Conservation (phyloP, 805 yeast species). For the Pachysolen tannophilus region DNA sequence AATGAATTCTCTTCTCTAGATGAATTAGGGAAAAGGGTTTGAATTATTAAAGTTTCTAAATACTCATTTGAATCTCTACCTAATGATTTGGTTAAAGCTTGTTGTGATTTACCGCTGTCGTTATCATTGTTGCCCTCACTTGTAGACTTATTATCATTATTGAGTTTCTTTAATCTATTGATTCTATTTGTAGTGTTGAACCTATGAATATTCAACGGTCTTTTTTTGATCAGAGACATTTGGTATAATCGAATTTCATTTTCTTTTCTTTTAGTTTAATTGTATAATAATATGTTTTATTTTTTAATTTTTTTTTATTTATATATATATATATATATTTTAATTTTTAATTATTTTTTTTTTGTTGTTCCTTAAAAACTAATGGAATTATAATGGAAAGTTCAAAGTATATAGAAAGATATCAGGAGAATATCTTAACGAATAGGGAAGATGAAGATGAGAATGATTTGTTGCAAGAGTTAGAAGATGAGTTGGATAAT, state of each 20-base stretch:
- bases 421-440: constrained; percentile 31
- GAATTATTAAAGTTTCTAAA: constrained; percentile 12
- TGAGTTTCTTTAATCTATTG: neutral
- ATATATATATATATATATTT: too few species aligned
- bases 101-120: too few species aligned
- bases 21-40: constrained; percentile 8
- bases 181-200: constrained; percentile 4
- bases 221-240: neutral
- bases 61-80: constrained; percentile 19
- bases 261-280: too few species aligned
- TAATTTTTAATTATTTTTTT: too few species aligned
- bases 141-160: neutral
- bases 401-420: constrained; percentile 30
- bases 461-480: constrained; percentile 35
- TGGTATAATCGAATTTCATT: too few species aligned
- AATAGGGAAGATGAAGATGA: constrained; percentile 23
- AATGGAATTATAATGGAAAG: too few species aligned
- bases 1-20: constrained; percentile 1
- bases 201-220: constrained; percentile 6
- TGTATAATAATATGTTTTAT: too few species aligned
- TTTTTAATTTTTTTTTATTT: too few species aligned
- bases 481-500: constrained; percentile 45
- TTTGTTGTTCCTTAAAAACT: too few species aligned
- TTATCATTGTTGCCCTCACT: too few species aligned
- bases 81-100: neutral